A percentile compares a stretch with the other conserved stretches of the same genome.
Evolutionary conservation across 2,329 filamentous ascomycete genomes (phyloP).

Genomic region (Coniochaeta prunicola): DNA sequence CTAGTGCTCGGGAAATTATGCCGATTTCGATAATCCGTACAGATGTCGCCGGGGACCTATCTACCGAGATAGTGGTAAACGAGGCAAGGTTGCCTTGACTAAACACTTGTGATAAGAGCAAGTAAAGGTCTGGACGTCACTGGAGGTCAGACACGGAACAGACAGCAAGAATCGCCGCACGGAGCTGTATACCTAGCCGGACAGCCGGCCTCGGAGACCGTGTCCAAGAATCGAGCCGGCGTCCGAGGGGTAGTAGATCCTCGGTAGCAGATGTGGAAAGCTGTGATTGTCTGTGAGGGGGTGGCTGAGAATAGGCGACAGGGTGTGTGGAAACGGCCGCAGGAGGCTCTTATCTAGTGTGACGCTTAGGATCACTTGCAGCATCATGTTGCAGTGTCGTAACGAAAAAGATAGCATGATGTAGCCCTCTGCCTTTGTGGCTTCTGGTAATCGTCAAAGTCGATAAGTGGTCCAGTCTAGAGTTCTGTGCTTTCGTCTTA

Average conservation of each 20-base stretch:
- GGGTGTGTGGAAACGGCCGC: not conserved
- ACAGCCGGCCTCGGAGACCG: not conserved
- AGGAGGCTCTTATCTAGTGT: constrained; percentile 1
- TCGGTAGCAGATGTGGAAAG: not conserved
- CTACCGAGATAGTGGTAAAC: not conserved
- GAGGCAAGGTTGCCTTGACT: not conserved
- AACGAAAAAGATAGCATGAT: not conserved
- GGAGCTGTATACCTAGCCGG: constrained; percentile 1
- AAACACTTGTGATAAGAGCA: not conserved
- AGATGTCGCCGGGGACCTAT: not conserved
- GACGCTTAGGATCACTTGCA: not conserved
- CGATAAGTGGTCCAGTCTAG: not conserved
- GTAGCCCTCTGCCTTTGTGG: not conserved
- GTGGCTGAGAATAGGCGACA: not conserved
- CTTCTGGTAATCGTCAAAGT: not conserved
- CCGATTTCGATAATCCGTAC: not conserved
- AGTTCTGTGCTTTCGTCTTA: not conserved
- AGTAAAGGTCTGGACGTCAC: not conserved
- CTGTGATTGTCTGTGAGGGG: not conserved
- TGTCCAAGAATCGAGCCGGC: not conserved
- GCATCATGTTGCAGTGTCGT: not conserved
- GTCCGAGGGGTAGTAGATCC: not conserved
- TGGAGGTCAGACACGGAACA: not conserved
- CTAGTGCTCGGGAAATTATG: not conserved
- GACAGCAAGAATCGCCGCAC: not conserved